Base-by-base conservation (phyloP, 495 filamentous ascomycete species). In the Xylaria nigripes region DNA sequence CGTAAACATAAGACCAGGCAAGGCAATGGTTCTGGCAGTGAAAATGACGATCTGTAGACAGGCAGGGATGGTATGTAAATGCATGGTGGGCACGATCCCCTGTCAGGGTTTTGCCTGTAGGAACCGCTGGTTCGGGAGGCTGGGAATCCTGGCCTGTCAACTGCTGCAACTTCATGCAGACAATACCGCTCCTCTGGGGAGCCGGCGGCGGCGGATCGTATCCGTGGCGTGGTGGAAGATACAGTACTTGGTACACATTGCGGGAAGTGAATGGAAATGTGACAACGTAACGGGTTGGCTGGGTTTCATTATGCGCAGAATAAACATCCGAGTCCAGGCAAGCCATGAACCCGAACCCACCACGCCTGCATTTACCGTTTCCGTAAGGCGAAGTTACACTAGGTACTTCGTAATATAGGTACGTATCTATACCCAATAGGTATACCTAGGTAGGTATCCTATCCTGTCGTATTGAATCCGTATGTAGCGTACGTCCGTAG, bases 91-190 rank as follows among this genome's bases (percentile, higher is more conserved):
- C 52, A 49, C 36, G 36, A 40, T 40, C 36, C 36, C 32, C 36
- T 18, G 36, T 34, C n/a, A n/a, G 52, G 36, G 23, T 50, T 23
- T 15, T 38, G 25, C 40, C 40, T 48, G n/a, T 16, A 9, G 51
- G 53, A 55, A 55, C 53, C 53, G 45, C 40, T 45, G 46, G 46
- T 25, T 55, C 53, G 53, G 53, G 53, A 49, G 44, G 36, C 53
- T 24, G 40, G 53, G 53, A 55, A n/a, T n/a, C n/a, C n/a, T 55
- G 46, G 51, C 51, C 44, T 54, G 50, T 46, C 21, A 29, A 46
- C 42, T 34, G 34, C 45, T 54, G 53, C 53, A 55, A 50, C 25
- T 15, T 45, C 38, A 55, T 55, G 53, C 53, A 55, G 46, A 49
- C 38, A 55, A 50, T 49, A 55, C 53, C 38, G 36, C 36, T 15